Percentiles rank a stretch among this genome's conserved stretches.
Conservation (phyloP, 768 basidiomycete genomes). For the Boletus sp. region DNA sequence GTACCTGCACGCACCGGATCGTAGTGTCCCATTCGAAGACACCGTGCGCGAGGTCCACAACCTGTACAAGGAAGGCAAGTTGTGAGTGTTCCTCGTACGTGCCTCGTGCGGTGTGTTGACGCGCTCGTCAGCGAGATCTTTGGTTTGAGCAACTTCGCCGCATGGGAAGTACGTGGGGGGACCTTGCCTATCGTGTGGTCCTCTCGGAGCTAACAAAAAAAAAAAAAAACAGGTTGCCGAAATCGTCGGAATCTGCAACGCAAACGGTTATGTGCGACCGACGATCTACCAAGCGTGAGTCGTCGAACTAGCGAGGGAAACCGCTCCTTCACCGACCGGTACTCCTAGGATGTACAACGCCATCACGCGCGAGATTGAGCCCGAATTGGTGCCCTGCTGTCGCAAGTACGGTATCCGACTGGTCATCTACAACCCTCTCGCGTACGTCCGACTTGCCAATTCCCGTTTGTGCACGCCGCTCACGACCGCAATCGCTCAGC, state of each 20-base stretch:
- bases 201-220: not conserved
- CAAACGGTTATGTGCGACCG: slow-evolving; percentile 51
- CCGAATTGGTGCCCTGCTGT: slow-evolving; percentile 53
- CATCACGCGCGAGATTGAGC: slow-evolving; percentile 45
- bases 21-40: slow-evolving; percentile 52
- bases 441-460: slow-evolving; percentile 27
- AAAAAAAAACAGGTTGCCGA: slow-evolving; percentile 46
- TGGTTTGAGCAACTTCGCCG: slow-evolving; percentile 56
- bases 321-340: not conserved
- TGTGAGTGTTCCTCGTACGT: slow-evolving; percentile 33
- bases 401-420: slow-evolving; percentile 56
- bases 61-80: slow-evolving; percentile 54
- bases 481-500: not conserved
- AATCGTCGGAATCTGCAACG: slow-evolving; percentile 53
- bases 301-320: not conserved
- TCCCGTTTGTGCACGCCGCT: not conserved
- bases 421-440: slow-evolving; percentile 56
- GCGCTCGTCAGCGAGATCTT: slow-evolving; percentile 44
- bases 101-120: not conserved
- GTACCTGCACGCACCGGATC: slow-evolving; percentile 62
- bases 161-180: slow-evolving; percentile 45
- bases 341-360: slow-evolving; percentile 43
- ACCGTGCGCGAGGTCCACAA: slow-evolving; percentile 53
- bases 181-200: not conserved
- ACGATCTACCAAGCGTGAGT: slow-evolving; percentile 55